Evolutionary conservation across 768 basidiomycete genomes (phyloP), one percentile per base, ranked within the genome.

Genomic region (Leccinum uliginosum): DNA sequence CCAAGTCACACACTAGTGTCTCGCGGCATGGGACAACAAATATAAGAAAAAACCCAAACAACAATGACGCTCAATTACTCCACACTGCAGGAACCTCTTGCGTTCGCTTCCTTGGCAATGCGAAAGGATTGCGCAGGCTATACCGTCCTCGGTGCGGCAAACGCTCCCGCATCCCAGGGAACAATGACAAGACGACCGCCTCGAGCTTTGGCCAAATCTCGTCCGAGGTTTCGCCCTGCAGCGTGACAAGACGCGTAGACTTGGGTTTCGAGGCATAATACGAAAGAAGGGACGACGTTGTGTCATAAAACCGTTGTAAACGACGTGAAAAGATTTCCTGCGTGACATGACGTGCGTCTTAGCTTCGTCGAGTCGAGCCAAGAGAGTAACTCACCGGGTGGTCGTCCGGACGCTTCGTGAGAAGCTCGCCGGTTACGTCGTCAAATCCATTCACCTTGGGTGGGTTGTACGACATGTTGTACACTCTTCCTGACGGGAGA

Each of bases 171-270:
- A 91, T 66, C 4, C 68, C 64, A 3, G 90, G 87, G 66, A 89
- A 89, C 3, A 78, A 70, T 24, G 75, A 72, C 51, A 76, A 74
- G 23, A 93, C 75, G 21, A 82, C 74, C 45, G 72, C 72, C 59
- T 93, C 91, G 11, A 96, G 78, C 61, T 85, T 75, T 3, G 90
- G 91, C 92, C 92, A 95, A 60, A 95, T 94, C 70, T 93, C 90
- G 65, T 94, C 89, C 3, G 89, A 91, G 8, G 91, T 90, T 54
- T 78, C 73, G 3, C 93, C 92, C 19, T 79, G 76, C 29, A 96
- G 70, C 3, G 84, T 84, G 51, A 79, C 78, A 17, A 85, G 69
- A 50, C 73, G 75, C 26, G 78, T 72, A 15, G 80, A 75, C 8
- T 74, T 65, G 35, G 75, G 66, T 23, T 71, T 62, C 26, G 70